These are phyloP conservation scores for Boletus eberwhitei DNA, from an alignment of 768 basidiomycete genomes.

Conservation along the genomic window DNA sequence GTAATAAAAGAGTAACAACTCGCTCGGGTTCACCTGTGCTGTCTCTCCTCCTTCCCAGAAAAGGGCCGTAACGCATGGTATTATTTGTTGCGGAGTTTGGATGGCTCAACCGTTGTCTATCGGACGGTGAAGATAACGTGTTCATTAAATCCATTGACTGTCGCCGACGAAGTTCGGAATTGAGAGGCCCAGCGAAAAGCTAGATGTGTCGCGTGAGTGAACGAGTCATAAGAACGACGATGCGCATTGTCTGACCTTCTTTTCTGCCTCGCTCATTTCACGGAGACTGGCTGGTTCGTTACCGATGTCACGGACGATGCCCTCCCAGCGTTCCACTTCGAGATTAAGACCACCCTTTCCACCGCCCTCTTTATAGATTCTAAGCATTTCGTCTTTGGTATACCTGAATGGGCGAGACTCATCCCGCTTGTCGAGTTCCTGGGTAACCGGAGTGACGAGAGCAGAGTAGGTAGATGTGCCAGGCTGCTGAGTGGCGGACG, in stretches of 20 bases:
- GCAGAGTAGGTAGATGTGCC: constrained; percentile 70
- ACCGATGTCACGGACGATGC: constrained; percentile 75
- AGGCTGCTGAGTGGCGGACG: constrained; percentile 43
- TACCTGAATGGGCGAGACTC: constrained; percentile 79
- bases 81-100: constrained; percentile 43
- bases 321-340: constrained; percentile 88
- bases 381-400: constrained; percentile 79
- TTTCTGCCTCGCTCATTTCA: constrained; percentile 80
- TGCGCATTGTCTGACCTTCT: constrained; percentile 60
- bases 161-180: constrained; percentile 85
- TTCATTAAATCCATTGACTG: constrained; percentile 74
- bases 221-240: constrained; percentile 10
- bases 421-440: constrained; percentile 55
- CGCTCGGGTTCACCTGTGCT: constrained; percentile 51
- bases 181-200: constrained; percentile 78
- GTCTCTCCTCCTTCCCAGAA: constrained; percentile 60
- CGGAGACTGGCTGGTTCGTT: constrained; percentile 71
- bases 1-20: not conserved
- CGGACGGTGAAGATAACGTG: constrained; percentile 53
- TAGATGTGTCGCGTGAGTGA: constrained; percentile 37
- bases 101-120: constrained; percentile 58
- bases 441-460: constrained; percentile 46
- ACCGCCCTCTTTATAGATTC: constrained; percentile 78
- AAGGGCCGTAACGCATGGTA: constrained; percentile 61
- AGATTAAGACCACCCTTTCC: constrained; percentile 71